Percentiles rank a stretch among this genome's conserved stretches.
These are phyloP conservation scores for Magnolia officinalis DNA, from an alignment of 164 flowering plant genomes.

Conservation along the genomic window DNA sequence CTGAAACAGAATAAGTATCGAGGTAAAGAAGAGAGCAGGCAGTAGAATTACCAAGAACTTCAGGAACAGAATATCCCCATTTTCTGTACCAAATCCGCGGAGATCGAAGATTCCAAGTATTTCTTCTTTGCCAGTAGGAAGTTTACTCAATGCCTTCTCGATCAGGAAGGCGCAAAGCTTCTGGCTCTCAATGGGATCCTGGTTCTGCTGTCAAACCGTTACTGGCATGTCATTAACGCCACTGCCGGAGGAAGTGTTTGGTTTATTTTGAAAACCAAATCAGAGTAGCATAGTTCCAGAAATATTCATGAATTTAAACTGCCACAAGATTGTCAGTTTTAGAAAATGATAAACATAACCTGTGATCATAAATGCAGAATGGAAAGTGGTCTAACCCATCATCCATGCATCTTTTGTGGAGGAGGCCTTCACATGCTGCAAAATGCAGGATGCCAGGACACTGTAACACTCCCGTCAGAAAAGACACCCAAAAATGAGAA, in stretches of 20 bases:
- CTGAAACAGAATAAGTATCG: background rate
- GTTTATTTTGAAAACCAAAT: conserved; percentile 4
- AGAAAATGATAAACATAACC: background rate
- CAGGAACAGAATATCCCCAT: conserved; percentile 72
- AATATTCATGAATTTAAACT: conserved; percentile 7
- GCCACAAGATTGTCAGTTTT: background rate
- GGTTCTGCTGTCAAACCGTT: conserved; percentile 41
- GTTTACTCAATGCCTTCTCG: conserved; percentile 75
- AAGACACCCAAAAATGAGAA: background rate
- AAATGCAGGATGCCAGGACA: background rate
- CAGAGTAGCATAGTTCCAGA: background rate
- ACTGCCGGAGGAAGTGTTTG: conserved; percentile 9
- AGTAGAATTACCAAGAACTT: conserved; percentile 66
- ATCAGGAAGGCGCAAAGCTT: conserved; percentile 68
- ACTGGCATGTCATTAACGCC: conserved; percentile 11
- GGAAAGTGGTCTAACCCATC: background rate
- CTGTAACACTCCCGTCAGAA: too few relatives aligned
- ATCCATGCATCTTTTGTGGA: background rate
- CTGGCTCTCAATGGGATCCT: conserved; percentile 57
- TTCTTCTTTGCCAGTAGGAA: conserved; percentile 67
- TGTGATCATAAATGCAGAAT: background rate
- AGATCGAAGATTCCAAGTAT: conserved; percentile 83
- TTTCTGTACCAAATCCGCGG: conserved; percentile 59
- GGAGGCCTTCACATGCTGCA: background rate
- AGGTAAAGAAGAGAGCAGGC: background rate